These are phyloP conservation scores for Sporisorium reilianum DNA, from an alignment of 1,284 basidiomycete species.

Conservation along the genomic window DNA sequence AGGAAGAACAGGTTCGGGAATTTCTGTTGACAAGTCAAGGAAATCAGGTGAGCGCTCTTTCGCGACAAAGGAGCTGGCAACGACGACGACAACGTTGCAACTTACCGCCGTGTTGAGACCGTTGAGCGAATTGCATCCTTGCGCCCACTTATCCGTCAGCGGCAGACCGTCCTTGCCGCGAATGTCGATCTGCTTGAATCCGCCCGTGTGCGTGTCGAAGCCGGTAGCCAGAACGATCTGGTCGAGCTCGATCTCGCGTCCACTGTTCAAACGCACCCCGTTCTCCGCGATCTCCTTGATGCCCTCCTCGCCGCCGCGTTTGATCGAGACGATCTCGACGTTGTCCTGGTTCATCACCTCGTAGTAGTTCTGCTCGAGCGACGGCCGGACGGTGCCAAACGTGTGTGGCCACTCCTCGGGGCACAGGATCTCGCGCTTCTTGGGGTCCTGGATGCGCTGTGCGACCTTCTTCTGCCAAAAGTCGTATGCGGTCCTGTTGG, in stretches of 20 bases:
- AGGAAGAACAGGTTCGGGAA: constrained; percentile 61
- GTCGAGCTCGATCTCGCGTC: constrained; percentile 64
- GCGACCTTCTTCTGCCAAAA: constrained; percentile 59
- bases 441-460: constrained; percentile 48
- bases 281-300: constrained; percentile 72
- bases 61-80: too few species aligned
- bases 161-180: constrained; percentile 44
- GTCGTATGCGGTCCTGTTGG: constrained; percentile 52
- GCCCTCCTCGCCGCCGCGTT: constrained; percentile 45
- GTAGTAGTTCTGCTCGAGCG: constrained; percentile 58
- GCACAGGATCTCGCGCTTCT: constrained; percentile 56
- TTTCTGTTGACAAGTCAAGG: constrained; percentile 9
- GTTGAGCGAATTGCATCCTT: constrained; percentile 54
- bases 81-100: too few species aligned
- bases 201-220: constrained; percentile 67
- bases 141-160: constrained; percentile 53
- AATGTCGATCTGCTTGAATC: constrained; percentile 58
- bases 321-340: constrained; percentile 72
- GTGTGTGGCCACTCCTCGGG: constrained; percentile 56
- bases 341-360: constrained; percentile 73
- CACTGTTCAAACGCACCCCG: constrained; percentile 73
- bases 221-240: constrained; percentile 65
- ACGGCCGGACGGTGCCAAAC: constrained; percentile 56
- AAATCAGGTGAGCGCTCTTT: too few species aligned
- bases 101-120: constrained; percentile 51